Evolutionary conservation across 257 asterid species (phyloP).

Genomic region (Rehmannia glutinosa): DNA sequence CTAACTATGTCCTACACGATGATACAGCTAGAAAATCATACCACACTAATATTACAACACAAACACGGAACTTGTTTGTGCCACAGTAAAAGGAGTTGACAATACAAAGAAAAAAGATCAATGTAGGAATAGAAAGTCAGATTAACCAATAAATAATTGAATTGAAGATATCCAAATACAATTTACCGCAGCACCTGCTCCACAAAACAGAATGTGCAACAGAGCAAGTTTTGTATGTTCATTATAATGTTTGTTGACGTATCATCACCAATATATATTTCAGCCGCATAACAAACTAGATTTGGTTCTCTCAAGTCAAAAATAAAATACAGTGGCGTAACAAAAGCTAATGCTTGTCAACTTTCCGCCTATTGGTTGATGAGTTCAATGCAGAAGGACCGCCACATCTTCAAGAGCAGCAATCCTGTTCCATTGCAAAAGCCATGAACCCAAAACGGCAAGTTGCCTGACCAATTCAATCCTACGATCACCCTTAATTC

Average conservation of each 20-base stretch:
- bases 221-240: neutral
- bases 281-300: slow-evolving; percentile 21
- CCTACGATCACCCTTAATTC: slow-evolving; percentile 10
- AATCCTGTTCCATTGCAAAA: neutral
- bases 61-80: no score
- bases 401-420: slow-evolving; percentile 7
- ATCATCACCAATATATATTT: neutral
- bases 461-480: slow-evolving; percentile 12
- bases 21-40: no score
- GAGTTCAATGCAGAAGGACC: neutral
- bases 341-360: slow-evolving; percentile 9
- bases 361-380: slow-evolving; percentile 8
- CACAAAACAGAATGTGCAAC: no score
- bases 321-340: slow-evolving; percentile 5
- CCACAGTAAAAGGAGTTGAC: no score
- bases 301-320: slow-evolving; percentile 16
- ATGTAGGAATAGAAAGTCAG: no score
- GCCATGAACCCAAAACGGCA: slow-evolving; percentile 14
- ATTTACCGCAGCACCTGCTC: no score
- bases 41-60: no score
- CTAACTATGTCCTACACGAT: no score
- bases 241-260: neutral
- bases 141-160: no score
- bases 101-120: no score
- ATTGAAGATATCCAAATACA: no score